Conservation (phyloP, 371 early-diverging fungal species). For the Mucor piriformis region DNA sequence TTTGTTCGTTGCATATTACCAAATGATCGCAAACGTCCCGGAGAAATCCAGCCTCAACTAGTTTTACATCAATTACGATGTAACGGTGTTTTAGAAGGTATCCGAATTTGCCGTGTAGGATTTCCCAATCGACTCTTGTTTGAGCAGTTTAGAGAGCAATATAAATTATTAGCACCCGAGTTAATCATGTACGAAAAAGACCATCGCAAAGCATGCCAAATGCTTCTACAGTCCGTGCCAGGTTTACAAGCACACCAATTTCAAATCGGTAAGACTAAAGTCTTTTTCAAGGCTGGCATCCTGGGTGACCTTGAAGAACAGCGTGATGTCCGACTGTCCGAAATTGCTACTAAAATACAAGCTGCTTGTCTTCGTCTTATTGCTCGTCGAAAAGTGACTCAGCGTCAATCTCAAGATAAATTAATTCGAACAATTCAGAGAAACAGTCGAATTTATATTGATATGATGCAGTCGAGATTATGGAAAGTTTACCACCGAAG, state of each 20-base stretch:
- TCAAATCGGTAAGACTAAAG: slow-evolving; percentile 93
- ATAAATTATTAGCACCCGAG: slow-evolving; percentile 87
- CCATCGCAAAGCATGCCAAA: slow-evolving; percentile 81
- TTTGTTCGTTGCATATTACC: slow-evolving; percentile 99
- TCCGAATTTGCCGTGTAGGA: slow-evolving; percentile 98
- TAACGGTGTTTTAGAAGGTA: slow-evolving; percentile 99
- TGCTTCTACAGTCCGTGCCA: slow-evolving; percentile 70
- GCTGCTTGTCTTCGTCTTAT: slow-evolving; percentile 87
- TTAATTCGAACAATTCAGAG: slow-evolving; percentile 91
- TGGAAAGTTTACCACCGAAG: slow-evolving; percentile 96
- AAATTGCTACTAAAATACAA: slow-evolving; percentile 85
- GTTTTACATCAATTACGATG: slow-evolving; percentile 98
- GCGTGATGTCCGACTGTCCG: slow-evolving; percentile 84
- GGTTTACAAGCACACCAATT: slow-evolving; percentile 79
- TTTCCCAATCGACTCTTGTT: slow-evolving; percentile 96
- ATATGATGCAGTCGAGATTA: slow-evolving; percentile 93
- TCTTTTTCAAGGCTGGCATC: slow-evolving; percentile 94
- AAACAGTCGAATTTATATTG: slow-evolving; percentile 87
- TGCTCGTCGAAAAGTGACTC: slow-evolving; percentile 72
- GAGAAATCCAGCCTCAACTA: slow-evolving; percentile 79
- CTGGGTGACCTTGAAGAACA: slow-evolving; percentile 94
- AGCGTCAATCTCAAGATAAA: slow-evolving; percentile 77
- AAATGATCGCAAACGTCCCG: slow-evolving; percentile 92
- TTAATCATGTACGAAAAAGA: slow-evolving; percentile 81
- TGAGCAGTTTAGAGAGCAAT: slow-evolving; percentile 95